Base-by-base conservation (phyloP, 345 rosid genomes). In the Pistacia atlantica region DNA sequence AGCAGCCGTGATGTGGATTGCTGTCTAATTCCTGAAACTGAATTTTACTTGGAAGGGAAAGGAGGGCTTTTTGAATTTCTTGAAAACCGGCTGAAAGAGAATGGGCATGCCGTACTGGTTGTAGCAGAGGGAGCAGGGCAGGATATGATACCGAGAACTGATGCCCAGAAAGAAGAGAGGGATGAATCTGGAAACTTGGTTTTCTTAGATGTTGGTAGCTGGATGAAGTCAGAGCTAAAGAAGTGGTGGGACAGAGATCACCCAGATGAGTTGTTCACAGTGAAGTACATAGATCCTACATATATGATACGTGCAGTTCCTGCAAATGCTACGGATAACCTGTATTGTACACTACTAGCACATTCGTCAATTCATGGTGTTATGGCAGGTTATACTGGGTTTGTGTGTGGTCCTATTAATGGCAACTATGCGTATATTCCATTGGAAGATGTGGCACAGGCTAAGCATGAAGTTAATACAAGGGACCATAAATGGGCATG, bases 1-100 rank as follows among this genome's bases (percentile, higher is more conserved):
- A 93, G 98, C 83, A 95, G 94, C 86, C 89, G 98, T 12, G 98
- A 93, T 33, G 98, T 95, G 9, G 99, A 95, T 84, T 95, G 97
- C 80, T 90, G 96, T 79, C 75, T 92, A 65, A 95, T 95, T 59
- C 98, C 98, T 0, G 99, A 95, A 80, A 83, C 60, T 59, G 80
- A 84, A 2, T 92, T 95, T 77, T 93, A 78, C 89, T 77, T 92
- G 80, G 89, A 92, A 81, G 97, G 93, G 8, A 59, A 83, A 80
- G 95, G 93, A 67, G 98, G 98, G 28, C 80, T 95, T 25, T 80
- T 90, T 48, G 97, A 92, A 49, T 95, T 95, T 74, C 87, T 95
- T 1, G 91, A 82, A 62, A 78, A 75, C 52, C 77, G 83, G 63
- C 69, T 90, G 54, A 82, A 81, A 74, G 90, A 87, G 46, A 80